These are phyloP conservation scores for Populus simonii DNA, from an alignment of 345 rosid species.

Conservation along the genomic window DNA sequence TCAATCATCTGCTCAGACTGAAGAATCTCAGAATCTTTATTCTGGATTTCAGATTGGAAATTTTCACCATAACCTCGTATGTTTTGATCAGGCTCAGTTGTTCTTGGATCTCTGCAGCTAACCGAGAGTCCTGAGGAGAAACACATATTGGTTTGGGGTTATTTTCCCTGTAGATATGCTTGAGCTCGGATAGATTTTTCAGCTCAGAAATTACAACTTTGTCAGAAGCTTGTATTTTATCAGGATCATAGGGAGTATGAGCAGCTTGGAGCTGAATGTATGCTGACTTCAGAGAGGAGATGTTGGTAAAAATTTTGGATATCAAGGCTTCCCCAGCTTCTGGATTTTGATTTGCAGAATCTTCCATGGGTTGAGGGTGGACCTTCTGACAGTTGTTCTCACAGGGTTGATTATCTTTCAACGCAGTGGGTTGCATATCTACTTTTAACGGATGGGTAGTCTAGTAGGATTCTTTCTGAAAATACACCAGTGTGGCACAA, in stretches of 20 bases:
- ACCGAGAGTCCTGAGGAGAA: constrained; percentile 81
- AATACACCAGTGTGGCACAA: constrained; percentile 16
- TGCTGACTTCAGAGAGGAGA: constrained; percentile 75
- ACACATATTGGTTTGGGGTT: constrained; percentile 63
- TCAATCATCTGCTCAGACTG: constrained; percentile 72
- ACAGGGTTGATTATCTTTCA: constrained; percentile 70
- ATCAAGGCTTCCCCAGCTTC: constrained; percentile 75
- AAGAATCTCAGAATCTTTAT: constrained; percentile 75
- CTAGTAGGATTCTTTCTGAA: constrained; percentile 9
- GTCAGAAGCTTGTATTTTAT: constrained; percentile 82
- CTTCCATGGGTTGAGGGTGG: constrained; percentile 94
- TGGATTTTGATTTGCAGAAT: constrained; percentile 58
- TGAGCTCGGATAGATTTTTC: constrained; percentile 73
- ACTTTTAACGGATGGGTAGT: constrained; percentile 30
- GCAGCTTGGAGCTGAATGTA: constrained; percentile 81
- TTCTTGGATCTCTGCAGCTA: constrained; percentile 91
- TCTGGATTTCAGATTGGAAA: constrained; percentile 83
- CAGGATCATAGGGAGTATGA: constrained; percentile 83
- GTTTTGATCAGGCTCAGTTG: constrained; percentile 82
- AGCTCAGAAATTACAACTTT: constrained; percentile 72
- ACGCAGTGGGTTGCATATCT: constrained; percentile 77
- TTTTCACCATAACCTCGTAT: constrained; percentile 88
- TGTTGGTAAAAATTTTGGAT: constrained; percentile 63
- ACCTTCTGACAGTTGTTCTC: constrained; percentile 71
- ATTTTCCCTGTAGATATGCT: constrained; percentile 71